A percentile compares a stretch with the other conserved stretches of the same genome.
These are phyloP conservation scores for Lentinula sp. DNA, from an alignment of 768 basidiomycete genomes.

Conservation along the genomic window DNA sequence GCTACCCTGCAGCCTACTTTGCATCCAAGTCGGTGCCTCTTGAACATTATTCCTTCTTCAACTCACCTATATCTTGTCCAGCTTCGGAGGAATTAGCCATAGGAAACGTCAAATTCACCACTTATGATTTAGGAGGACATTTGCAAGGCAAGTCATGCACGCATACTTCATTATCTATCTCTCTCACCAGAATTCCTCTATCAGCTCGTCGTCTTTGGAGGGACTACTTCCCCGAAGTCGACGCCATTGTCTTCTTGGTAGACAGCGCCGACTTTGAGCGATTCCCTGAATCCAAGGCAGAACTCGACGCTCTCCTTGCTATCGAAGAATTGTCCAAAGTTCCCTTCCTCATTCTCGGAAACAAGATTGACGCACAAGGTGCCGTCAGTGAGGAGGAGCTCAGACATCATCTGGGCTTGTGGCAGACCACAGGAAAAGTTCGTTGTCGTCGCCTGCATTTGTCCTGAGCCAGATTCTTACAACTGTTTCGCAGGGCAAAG, in stretches of 20 bases:
- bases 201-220: conserved; percentile 96
- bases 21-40: conserved; percentile 74
- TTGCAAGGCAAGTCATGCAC: conserved; percentile 64
- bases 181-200: not conserved
- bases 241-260: conserved; percentile 97
- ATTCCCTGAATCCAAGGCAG: conserved; percentile 93
- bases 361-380: conserved; percentile 99
- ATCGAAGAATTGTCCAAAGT: conserved; percentile 96
- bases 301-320: conserved; percentile 90
- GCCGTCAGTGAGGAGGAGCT: conserved; percentile 98
- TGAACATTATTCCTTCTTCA: not conserved
- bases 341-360: conserved; percentile 96
- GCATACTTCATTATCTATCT: not conserved
- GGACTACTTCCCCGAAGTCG: conserved; percentile 99
- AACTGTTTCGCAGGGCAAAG: conserved; percentile 68
- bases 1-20: conserved; percentile 97
- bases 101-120: conserved; percentile 98
- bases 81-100: conserved; percentile 99
- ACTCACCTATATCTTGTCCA: conserved; percentile 24
- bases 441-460: conserved; percentile 8
- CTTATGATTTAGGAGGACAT: conserved; percentile 97
- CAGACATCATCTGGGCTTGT: conserved; percentile 89
- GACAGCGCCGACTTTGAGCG: conserved; percentile 97
- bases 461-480: not conserved
- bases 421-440: conserved; percentile 99